Evolutionary conservation across 495 filamentous ascomycete genomes (phyloP), one percentile per base, ranked within the genome.

Genomic region (Umbilicaria muhlenbergii): DNA sequence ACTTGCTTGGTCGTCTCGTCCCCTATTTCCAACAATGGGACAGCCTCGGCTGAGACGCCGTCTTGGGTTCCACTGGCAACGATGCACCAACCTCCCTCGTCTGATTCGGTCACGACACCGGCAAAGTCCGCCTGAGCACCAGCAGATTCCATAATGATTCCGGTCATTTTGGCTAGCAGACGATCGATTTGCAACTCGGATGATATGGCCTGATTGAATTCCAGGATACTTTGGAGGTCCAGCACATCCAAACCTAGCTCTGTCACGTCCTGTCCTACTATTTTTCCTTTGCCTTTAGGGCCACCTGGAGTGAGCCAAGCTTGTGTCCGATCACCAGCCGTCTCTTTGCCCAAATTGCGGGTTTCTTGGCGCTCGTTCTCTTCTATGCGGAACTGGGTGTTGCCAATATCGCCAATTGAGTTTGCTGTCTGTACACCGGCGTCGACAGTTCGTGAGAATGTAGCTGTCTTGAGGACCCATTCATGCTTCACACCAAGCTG

Each of bases 161-260:
- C 80, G 41, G 83, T 83, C 83, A 94, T 92, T 44, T 85, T 91
- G 42, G 78, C 77, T 34, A 94, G 64, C 7, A 94, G 74, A 40
- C 78, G 77, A 46, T 94, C 86, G 16, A 94, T 78, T 45, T 84
- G 74, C 28, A 94, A 67, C 43, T 92, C 84, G 21, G 85, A 92
- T 11, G 86, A 92, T 54, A 94, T 84, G 36, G 92, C 77, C 64
- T 93, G 87, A 36, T 81, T 89, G 13, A 82, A 88, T 52, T 86
- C 78, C 10, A 94, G 69, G 41, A 94, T 93, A 34, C 81, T 85
- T 37, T 83, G 78, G 42, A 93, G 58, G 57, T 93, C 87, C 42
- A 93, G 83, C 61, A 92, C 87, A 58, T 94, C 86, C 46, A 51
- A 44, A 34, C 44, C 51, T 28, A 49, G 46, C 15, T 50, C 45